Base-by-base conservation (phyloP, 2,329 filamentous ascomycete species). In the Dothidotthia symphoricarpi region DNA sequence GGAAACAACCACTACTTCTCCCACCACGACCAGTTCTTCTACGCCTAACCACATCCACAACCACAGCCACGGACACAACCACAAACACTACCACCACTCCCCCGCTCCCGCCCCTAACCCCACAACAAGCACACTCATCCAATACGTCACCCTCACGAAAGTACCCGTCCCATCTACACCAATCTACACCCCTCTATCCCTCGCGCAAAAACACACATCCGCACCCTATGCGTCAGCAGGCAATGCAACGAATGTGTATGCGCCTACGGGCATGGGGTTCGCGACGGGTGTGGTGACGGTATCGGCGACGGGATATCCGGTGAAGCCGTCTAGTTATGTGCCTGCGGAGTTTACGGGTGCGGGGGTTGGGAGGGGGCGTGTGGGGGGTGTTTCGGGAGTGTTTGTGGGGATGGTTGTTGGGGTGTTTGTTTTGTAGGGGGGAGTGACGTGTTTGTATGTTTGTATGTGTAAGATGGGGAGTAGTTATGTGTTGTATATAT, bases 311-410 rank as follows among this genome's bases (percentile, higher is more conserved):
- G 38, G 32, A 28, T 42, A 45, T 30, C 43, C 47, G 12, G 36
- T 44, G 12, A 47, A 39, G 41, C 47, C 51, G 14, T 35, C 41
- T 7, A 19, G 24, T 28, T 47, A 43, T 29, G n/a, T 34, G 13
- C 44, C 49, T 26, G 31, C 48, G 11, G 34, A 46, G 38, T 62
- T 59, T 15, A 46, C 53, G 30, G 59, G 59, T 28, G 55, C 56
- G n/a, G 22, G 57, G 58, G 0, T 10, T 56, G 39, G 53, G n/a
- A n/a, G n/a, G n/a, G n/a, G n/a, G n/a, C n/a, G n/a, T n/a, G n/a
- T n/a, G n/a, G n/a, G n/a, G n/a, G n/a, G n/a, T n/a, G n/a, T n/a
- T n/a, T n/a, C n/a, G n/a, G n/a, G n/a, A n/a, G n/a, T n/a, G n/a
- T n/a, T n/a, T 24, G 43, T 47, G 14, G 55, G 47, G 15, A 28